Evolutionary conservation across 306 rosid genomes (phyloP).

Genomic region (Ceratonia siliqua): DNA sequence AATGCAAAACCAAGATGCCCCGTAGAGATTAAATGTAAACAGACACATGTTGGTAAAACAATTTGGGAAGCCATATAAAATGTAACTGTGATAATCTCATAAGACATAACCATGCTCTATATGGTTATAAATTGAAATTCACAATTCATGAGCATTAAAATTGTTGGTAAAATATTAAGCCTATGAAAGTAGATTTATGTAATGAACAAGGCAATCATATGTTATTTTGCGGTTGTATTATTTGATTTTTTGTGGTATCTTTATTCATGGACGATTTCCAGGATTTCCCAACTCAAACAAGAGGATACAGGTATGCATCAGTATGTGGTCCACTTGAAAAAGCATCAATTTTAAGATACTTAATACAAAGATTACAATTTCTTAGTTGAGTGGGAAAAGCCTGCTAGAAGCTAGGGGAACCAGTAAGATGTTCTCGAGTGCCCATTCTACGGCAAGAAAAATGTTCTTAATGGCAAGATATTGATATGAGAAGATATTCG

Average conservation of each 20-base stretch:
- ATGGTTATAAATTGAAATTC: background rate
- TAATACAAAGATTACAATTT: background rate
- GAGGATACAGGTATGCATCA: slow-evolving; percentile 7
- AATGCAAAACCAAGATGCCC: background rate
- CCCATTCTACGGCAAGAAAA: background rate
- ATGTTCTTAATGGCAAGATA: slow-evolving; percentile 10
- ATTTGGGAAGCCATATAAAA: background rate
- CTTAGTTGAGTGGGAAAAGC: background rate
- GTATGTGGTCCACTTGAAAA: background rate
- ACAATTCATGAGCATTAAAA: background rate
- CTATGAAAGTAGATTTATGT: background rate
- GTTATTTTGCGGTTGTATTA: background rate
- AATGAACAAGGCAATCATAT: background rate
- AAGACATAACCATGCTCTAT: background rate
- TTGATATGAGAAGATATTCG: background rate
- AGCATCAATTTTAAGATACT: slow-evolving; percentile 4
- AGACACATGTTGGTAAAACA: background rate
- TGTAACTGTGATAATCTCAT: background rate
- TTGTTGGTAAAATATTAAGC: slow-evolving; percentile 13
- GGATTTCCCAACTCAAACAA: slow-evolving; percentile 21
- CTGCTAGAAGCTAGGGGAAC: background rate
- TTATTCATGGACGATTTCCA: background rate
- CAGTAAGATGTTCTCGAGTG: background rate
- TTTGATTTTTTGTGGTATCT: background rate
- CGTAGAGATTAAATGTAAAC: background rate